phyloP scores from a whole-genome alignment of 2,329 filamentous ascomycete species.

The Epichloe bromicola region DNA sequence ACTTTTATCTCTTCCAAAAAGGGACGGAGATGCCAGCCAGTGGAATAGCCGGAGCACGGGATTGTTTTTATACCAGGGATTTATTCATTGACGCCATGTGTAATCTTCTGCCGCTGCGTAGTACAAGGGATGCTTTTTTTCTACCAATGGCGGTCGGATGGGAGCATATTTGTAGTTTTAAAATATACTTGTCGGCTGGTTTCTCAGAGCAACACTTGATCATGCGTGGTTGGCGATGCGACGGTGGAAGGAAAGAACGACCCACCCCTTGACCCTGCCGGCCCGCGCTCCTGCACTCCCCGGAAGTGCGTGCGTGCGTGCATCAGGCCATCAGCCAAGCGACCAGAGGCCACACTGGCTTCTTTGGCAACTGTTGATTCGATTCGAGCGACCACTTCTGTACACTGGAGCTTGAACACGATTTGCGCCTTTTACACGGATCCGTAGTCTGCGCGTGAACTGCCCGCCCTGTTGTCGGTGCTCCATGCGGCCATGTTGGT shows the following conservation, averaged over 20 bases:
- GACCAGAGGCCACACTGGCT: too few relatives aligned
- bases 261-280: too few relatives aligned
- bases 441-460: too few relatives aligned
- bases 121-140: neutral
- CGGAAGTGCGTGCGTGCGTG: too few relatives aligned
- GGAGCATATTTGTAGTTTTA: neutral
- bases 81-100: slow-evolving; percentile 1
- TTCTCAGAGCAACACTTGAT: neutral
- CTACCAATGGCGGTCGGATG: neutral
- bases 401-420: too few relatives aligned
- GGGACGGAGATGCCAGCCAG: neutral
- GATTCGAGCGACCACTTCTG: too few relatives aligned
- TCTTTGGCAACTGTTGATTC: too few relatives aligned
- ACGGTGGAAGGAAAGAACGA: too few relatives aligned
- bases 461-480: too few relatives aligned
- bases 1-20: neutral
- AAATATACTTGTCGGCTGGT: neutral
- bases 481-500: neutral
- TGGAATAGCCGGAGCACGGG: slow-evolving; percentile 4
- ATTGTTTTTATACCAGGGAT: slow-evolving; percentile 3
- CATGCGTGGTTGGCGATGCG: neutral
- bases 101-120: neutral
- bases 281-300: too few relatives aligned
- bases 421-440: too few relatives aligned
- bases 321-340: too few relatives aligned